Conservation (phyloP, 2,329 filamentous ascomycete genomes). For the Leptographium radiaticola region DNA sequence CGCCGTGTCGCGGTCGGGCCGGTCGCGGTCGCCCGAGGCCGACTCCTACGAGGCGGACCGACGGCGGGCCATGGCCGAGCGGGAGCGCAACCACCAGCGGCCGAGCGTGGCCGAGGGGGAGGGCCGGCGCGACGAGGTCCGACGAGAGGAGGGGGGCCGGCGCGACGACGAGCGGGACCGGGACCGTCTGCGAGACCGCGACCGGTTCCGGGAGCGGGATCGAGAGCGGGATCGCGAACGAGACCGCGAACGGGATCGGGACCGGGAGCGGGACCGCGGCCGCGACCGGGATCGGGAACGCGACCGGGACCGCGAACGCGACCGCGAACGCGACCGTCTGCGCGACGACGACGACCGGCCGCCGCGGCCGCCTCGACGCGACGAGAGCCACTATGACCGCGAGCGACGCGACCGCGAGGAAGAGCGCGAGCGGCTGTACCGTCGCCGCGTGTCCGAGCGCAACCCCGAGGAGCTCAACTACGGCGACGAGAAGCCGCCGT, state of each 20-base stretch:
- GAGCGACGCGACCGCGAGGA: slow-evolving; percentile 81
- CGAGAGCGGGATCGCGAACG: slow-evolving; percentile 22
- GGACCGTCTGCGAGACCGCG: slow-evolving; percentile 19
- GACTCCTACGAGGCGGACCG: slow-evolving; percentile 94
- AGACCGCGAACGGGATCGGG: slow-evolving; percentile 45
- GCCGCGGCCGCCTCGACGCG: slow-evolving; percentile 37
- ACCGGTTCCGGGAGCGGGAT: slow-evolving; percentile 23
- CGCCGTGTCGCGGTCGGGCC: slow-evolving; percentile 28
- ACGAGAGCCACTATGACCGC: slow-evolving; percentile 64
- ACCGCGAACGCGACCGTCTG: slow-evolving; percentile 21
- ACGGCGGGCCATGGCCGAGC: slow-evolving; percentile 82
- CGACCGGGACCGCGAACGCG: slow-evolving; percentile 20
- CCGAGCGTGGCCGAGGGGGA: slow-evolving; percentile 51
- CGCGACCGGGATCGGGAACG: slow-evolving; percentile 20
- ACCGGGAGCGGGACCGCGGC: slow-evolving; percentile 67
- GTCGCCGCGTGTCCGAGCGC: slow-evolving; percentile 59
- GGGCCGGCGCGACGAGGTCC: slow-evolving; percentile 31
- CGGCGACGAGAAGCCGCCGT: slow-evolving; percentile 54
- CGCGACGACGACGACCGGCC: slow-evolving; percentile 35
- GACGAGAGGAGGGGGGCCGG: slow-evolving; percentile 20
- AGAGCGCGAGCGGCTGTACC: slow-evolving; percentile 78
- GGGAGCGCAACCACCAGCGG: slow-evolving; percentile 87
- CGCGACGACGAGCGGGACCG: slow-evolving; percentile 21
- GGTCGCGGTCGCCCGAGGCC: slow-evolving; percentile 74
- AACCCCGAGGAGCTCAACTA: slow-evolving; percentile 78